Evolutionary conservation across 208 protist species (phyloP), one percentile per base, ranked within the genome.

Genomic region (Acanthamoeba polyphaga): DNA sequence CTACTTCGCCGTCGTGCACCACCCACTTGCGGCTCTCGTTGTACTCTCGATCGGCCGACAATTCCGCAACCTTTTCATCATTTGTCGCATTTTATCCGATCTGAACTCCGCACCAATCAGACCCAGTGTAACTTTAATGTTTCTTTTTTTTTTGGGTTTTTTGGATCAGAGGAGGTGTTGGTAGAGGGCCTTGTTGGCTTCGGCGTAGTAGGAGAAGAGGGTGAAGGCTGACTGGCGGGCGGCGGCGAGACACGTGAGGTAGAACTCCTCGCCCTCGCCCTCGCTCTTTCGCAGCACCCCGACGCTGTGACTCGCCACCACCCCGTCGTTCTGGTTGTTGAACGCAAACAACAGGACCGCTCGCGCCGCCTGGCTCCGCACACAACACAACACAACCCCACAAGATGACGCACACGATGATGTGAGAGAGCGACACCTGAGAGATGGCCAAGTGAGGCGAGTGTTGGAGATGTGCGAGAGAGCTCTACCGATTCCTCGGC

Each of bases 281-380:
- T 88, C 80, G 43, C 80, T 51, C 80, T 64, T 88, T 88, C 53
- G 80, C 51, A 88, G 80, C n/a, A 88, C 51, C 15, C 80, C 80
- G 22, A 88, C 62, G 80, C 80, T 88, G 80, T 88, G 80, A 24
- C 80, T 88, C 51, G 80, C 51, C 80, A 88, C 80, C 80, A 88
- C 53, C 15, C 80, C 80, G 80, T 88, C 53, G 80, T 88, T 88
- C 53, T 88, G 51, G 34, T 88, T 88, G 80, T 88, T 88, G 80
- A 88, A 88, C 24, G 51, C 53, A 43, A 88, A 88, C n/a, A 88
- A 10, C 29, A 88, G 51, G 19, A 88, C 80, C 24, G 80, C 80
- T 88, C 80, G 80, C 80, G 80, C 80, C 15, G 51, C 17, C 80
- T 88, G 38, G 7, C 17, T 32, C 24, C 24, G 15, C 66, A 66